These are phyloP conservation scores for Detonula confervacea DNA, from an alignment of 352 stramenopile genomes.

Conservation along the genomic window DNA sequence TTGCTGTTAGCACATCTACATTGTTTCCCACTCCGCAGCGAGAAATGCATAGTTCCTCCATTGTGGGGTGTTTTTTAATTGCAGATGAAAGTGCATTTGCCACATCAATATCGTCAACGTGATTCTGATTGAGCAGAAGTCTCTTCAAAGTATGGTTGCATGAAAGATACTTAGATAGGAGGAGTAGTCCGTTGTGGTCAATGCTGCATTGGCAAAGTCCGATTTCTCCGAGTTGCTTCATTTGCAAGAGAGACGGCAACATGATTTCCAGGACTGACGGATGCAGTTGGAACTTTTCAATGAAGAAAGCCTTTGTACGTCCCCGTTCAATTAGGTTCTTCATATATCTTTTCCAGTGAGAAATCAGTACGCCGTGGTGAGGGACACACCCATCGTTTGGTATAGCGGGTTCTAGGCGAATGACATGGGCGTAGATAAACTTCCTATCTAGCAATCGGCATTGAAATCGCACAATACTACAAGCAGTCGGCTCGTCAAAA, in stretches of 20 bases:
- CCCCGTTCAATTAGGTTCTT: constrained; percentile 2
- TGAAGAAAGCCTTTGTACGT: constrained; percentile 3
- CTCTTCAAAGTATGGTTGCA: not conserved
- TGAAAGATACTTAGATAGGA: constrained; percentile 4
- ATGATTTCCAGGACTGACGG: not conserved
- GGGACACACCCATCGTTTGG: not conserved
- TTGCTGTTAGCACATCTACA: not conserved
- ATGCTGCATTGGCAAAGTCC: constrained; percentile 5
- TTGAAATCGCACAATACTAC: not conserved
- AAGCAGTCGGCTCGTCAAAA: not conserved
- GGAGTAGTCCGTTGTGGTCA: constrained; percentile 4
- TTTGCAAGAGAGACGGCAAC: not conserved
- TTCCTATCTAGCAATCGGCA: not conserved
- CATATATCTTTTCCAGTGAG: not conserved
- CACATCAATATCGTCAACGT: constrained; percentile 1
- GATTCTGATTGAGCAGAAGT: constrained; percentile 6
- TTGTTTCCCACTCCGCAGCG: not conserved
- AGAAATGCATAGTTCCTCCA: constrained; percentile 1
- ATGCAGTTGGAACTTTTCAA: constrained; percentile 7
- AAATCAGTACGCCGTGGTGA: not conserved
- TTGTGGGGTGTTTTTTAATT: not conserved
- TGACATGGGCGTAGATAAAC: constrained; percentile 11
- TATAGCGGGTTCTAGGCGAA: not conserved
- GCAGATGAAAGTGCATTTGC: not conserved
- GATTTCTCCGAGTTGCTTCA: constrained; percentile 1